Percentiles rank a stretch among this genome's conserved stretches.
Conservation (phyloP, 2,329 filamentous ascomycete species). For the Aspergillus fijiensis region DNA sequence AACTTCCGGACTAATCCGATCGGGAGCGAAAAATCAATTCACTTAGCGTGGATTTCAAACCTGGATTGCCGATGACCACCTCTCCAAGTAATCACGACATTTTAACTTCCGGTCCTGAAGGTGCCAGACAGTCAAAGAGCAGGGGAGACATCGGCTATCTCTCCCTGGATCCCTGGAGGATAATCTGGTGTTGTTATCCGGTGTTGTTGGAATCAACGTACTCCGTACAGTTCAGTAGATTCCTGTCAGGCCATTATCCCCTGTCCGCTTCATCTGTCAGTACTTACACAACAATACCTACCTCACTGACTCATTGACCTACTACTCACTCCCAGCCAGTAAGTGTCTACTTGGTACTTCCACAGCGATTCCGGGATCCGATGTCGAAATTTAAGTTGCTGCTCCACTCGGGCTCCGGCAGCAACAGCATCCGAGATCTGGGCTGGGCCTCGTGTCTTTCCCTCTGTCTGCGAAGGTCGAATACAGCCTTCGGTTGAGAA, state of each 20-base stretch:
- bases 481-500: too few relatives aligned
- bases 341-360: background rate
- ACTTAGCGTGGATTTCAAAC: constrained; percentile 1
- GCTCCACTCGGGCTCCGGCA: constrained; percentile 21
- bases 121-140: background rate
- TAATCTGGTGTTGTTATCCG: too few relatives aligned
- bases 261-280: background rate
- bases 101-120: constrained; percentile 7
- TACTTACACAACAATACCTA: background rate
- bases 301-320: background rate
- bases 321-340: background rate
- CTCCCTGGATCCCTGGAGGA: background rate
- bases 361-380: background rate
- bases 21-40: background rate
- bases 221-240: too few relatives aligned
- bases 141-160: background rate
- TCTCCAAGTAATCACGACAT: background rate
- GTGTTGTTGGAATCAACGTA: too few relatives aligned
- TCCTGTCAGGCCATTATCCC: background rate
- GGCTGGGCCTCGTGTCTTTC: constrained; percentile 15
- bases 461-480: too few relatives aligned
- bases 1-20: constrained; percentile 12
- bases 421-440: constrained; percentile 22
- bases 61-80: constrained; percentile 5
- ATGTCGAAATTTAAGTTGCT: constrained; percentile 9